A percentile compares a stretch with the other conserved stretches of the same genome.
Conservation (phyloP, 192 early-diverging fungal species). For the Backusella tuberculispora region DNA sequence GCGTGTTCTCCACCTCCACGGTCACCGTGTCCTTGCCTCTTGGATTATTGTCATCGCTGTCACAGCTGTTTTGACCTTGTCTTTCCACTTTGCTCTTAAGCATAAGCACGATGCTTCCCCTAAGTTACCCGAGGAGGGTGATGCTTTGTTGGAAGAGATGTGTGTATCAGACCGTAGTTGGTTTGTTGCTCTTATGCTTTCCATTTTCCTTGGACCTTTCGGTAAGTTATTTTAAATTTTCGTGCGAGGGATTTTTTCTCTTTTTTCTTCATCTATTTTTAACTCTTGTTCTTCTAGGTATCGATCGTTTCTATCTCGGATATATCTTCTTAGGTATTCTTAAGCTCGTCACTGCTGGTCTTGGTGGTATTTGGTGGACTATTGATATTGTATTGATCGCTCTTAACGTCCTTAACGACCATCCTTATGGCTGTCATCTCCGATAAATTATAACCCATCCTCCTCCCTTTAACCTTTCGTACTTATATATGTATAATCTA, state of each 20-base stretch:
- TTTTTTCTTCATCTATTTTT: neutral
- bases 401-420: conserved; percentile 35
- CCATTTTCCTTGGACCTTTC: conserved; percentile 57
- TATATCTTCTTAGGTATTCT: conserved; percentile 49
- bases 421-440: conserved; percentile 37
- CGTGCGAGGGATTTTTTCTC: neutral
- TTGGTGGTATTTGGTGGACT: conserved; percentile 54
- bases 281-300: conserved; percentile 19
- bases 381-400: conserved; percentile 41
- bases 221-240: conserved; percentile 35
- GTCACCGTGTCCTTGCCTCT: conserved; percentile 33
- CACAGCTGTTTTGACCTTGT: conserved; percentile 33
- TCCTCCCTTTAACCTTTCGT: neutral
- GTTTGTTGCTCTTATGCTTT: conserved; percentile 50
- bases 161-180: conserved; percentile 54
- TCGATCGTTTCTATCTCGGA: conserved; percentile 60
- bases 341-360: conserved; percentile 52
- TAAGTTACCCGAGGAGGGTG: conserved; percentile 5
- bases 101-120: conserved; percentile 5
- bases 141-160: conserved; percentile 8
- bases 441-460: conserved; percentile 7
- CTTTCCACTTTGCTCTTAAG: conserved; percentile 30
- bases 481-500: neutral
- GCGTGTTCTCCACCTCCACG: conserved; percentile 28
- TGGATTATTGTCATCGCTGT: conserved; percentile 35